Conservation (phyloP, 75 land plant species). For the Selaginella moellendorffii region DNA sequence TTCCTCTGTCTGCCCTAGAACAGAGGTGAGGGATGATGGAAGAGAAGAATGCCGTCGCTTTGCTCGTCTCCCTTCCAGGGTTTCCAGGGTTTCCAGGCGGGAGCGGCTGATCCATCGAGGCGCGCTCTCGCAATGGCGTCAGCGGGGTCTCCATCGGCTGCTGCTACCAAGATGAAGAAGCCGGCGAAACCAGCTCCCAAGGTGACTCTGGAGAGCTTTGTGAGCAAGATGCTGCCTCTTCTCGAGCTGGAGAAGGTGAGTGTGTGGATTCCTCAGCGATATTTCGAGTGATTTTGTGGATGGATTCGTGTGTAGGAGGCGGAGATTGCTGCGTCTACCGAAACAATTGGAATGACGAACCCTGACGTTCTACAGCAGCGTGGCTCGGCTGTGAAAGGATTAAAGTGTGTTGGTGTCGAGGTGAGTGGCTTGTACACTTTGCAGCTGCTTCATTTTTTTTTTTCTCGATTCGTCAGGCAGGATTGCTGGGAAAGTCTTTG, state of each 20-base stretch:
- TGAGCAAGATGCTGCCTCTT: constrained; percentile 2
- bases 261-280: not conserved
- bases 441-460: not conserved
- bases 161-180: too few species aligned
- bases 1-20: too few species aligned
- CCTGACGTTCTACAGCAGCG: not conserved
- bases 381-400: not conserved
- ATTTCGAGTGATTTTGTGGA: not conserved
- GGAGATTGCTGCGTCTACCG: constrained; percentile 5
- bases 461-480: not conserved
- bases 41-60: too few species aligned
- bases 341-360: not conserved
- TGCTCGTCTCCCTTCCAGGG: too few species aligned
- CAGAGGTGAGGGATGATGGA: too few species aligned
- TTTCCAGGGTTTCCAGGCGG: too few species aligned
- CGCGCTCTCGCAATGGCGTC: too few species aligned
- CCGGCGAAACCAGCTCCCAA: too few species aligned
- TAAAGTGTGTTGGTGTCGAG: constrained; percentile 2
- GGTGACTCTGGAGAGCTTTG: constrained; percentile 6
- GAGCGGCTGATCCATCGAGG: too few species aligned
- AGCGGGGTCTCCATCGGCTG: too few species aligned
- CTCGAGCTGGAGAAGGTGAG: constrained; percentile 8
- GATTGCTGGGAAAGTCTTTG: constrained; percentile 1
- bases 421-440: not conserved
- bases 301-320: not conserved